Evolutionary conservation across 108 stramenopile genomes (phyloP).

Genomic region (Nitzschia inconspicua): DNA sequence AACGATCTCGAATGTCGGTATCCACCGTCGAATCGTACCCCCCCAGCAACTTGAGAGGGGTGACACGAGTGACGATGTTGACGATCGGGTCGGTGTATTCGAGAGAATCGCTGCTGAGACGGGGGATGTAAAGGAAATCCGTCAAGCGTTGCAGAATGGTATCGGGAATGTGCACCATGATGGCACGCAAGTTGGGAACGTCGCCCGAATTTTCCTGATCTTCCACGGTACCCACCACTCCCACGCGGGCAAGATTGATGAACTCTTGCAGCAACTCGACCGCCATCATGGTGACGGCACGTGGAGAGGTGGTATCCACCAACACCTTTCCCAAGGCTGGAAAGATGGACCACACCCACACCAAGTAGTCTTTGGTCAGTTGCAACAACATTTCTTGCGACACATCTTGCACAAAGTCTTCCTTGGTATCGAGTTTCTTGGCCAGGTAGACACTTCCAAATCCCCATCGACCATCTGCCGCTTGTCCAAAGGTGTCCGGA

Average conservation of each 20-base stretch:
- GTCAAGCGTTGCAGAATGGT: slow-evolving; percentile 54
- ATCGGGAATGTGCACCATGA: slow-evolving; percentile 62
- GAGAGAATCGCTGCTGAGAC: slow-evolving; percentile 67
- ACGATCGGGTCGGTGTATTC: slow-evolving; percentile 75
- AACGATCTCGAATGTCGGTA: slow-evolving; percentile 76
- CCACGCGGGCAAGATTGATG: slow-evolving; percentile 33
- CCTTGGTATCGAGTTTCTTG: slow-evolving; percentile 66
- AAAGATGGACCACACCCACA: slow-evolving; percentile 46
- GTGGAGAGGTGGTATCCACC: slow-evolving; percentile 23
- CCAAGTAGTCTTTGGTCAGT: slow-evolving; percentile 24
- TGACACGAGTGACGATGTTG: slow-evolving; percentile 63
- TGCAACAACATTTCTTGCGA: slow-evolving; percentile 21
- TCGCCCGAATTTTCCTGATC: slow-evolving; percentile 17
- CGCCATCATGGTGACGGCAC: slow-evolving; percentile 33
- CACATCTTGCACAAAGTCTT: slow-evolving; percentile 37
- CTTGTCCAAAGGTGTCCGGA: slow-evolving; percentile 34
- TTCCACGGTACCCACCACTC: slow-evolving; percentile 26
- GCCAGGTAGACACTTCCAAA: slow-evolving; percentile 72
- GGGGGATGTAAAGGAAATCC: slow-evolving; percentile 66
- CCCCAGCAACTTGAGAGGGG: slow-evolving; percentile 50
- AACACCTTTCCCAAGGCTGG: slow-evolving; percentile 36
- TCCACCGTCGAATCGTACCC: slow-evolving; percentile 80
- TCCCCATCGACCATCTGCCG: slow-evolving; percentile 52
- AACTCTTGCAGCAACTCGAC: slow-evolving; percentile 50
- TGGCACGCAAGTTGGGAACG: slow-evolving; percentile 49